phyloP scores from a whole-genome alignment of 495 filamentous ascomycete species.

The Pseudotulostoma volvatum region DNA sequence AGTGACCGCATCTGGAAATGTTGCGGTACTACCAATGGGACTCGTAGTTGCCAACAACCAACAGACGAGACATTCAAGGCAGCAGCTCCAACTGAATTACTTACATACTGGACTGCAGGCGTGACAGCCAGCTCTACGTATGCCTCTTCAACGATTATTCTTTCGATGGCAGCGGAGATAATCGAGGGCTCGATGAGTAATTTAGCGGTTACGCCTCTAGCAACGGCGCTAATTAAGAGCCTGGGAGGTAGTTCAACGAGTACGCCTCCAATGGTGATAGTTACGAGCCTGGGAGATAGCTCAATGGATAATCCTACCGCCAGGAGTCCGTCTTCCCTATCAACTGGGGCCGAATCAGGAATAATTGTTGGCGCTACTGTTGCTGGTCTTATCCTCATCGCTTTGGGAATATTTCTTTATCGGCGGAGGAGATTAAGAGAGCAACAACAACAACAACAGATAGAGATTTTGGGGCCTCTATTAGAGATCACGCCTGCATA shows the following conservation, averaged over 20 bases:
- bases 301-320: background rate
- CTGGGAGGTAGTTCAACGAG: background rate
- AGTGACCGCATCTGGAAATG: constrained; percentile 1
- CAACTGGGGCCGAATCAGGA: background rate
- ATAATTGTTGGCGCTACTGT: background rate
- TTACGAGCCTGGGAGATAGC: background rate
- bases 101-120: constrained; percentile 2
- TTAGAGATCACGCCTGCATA: no score
- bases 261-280: background rate
- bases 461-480: no score
- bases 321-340: background rate
- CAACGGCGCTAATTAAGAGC: background rate
- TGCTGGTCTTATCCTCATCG: constrained; percentile 5
- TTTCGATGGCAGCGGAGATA: background rate
- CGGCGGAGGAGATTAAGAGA: no score
- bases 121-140: background rate
- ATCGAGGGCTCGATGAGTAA: background rate
- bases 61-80: constrained; percentile 2
- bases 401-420: no score
- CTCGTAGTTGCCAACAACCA: constrained; percentile 1
- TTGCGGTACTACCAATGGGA: background rate
- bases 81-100: background rate
- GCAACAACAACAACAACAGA: no score
- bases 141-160: background rate
- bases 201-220: background rate